phyloP scores from a whole-genome alignment of 495 filamentous ascomycete genomes.

The Annulohypoxylon stygium region DNA sequence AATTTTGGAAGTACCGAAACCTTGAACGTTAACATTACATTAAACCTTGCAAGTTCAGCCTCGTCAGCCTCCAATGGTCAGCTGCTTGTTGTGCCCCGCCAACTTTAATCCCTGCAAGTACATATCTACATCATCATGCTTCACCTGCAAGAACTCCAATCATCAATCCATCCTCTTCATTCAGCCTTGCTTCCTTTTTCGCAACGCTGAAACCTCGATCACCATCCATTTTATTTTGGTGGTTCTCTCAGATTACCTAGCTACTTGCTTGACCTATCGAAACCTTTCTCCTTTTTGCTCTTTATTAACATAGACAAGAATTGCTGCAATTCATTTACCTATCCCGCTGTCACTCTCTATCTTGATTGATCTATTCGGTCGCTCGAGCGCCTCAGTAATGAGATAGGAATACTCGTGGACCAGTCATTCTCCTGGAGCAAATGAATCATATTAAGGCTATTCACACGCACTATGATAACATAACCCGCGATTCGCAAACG shows the following conservation, averaged over 20 bases:
- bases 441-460: constrained; percentile 6
- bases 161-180: not conserved
- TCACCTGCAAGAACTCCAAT: constrained; percentile 13
- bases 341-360: not conserved
- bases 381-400: not conserved
- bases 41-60: constrained; percentile 30
- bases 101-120: constrained; percentile 40
- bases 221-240: not conserved
- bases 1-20: not conserved
- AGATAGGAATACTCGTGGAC: not conserved
- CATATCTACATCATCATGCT: constrained; percentile 42
- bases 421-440: not conserved
- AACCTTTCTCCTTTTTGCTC: not conserved
- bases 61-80: constrained; percentile 40
- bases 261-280: not conserved
- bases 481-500: constrained; percentile 19
- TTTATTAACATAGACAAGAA: constrained; percentile 20
- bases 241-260: constrained; percentile 13
- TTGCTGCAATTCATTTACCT: not conserved
- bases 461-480: constrained; percentile 30
- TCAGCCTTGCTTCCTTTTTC: constrained; percentile 30
- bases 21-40: too few species aligned
- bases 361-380: constrained; percentile 9
- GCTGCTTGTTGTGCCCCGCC: constrained; percentile 38
- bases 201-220: not conserved